These are phyloP conservation scores for Solanum corneliomulleri DNA, from an alignment of 257 asterid genomes.

Conservation along the genomic window DNA sequence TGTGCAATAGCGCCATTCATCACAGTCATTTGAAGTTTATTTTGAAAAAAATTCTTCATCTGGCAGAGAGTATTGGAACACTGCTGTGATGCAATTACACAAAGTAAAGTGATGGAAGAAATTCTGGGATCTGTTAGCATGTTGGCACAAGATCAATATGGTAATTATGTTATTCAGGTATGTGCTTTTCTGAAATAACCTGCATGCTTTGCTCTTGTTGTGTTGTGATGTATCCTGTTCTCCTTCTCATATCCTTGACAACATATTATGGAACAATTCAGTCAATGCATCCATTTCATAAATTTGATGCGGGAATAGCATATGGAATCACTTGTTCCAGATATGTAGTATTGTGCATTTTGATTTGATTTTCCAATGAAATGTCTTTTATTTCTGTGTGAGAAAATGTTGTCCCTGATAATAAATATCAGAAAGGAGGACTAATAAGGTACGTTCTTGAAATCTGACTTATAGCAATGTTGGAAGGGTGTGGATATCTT, in stretches of 20 bases:
- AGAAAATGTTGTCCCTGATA: background rate
- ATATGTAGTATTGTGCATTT: background rate
- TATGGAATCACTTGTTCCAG: background rate
- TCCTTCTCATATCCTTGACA: background rate
- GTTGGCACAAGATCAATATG: conserved; percentile 67
- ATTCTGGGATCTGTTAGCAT: conserved; percentile 47
- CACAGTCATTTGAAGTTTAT: background rate
- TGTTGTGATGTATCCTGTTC: background rate
- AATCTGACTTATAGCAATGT: background rate
- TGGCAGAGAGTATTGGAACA: conserved; percentile 62
- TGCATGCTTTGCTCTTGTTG: background rate
- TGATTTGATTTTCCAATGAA: background rate
- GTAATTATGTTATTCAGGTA: conserved; percentile 62
- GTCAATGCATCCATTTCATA: background rate
- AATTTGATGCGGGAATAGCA: background rate
- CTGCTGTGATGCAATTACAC: conserved; percentile 30
- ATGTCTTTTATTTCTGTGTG: background rate
- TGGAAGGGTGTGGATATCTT: background rate
- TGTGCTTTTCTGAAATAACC: background rate
- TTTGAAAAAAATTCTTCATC: background rate
- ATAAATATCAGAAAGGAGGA: background rate
- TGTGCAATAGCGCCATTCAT: background rate
- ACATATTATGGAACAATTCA: background rate
- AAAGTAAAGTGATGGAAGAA: conserved; percentile 52
- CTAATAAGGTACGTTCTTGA: background rate